These are phyloP conservation scores for Coniella vitis DNA, from an alignment of 2,329 filamentous ascomycete genomes.

Conservation along the genomic window DNA sequence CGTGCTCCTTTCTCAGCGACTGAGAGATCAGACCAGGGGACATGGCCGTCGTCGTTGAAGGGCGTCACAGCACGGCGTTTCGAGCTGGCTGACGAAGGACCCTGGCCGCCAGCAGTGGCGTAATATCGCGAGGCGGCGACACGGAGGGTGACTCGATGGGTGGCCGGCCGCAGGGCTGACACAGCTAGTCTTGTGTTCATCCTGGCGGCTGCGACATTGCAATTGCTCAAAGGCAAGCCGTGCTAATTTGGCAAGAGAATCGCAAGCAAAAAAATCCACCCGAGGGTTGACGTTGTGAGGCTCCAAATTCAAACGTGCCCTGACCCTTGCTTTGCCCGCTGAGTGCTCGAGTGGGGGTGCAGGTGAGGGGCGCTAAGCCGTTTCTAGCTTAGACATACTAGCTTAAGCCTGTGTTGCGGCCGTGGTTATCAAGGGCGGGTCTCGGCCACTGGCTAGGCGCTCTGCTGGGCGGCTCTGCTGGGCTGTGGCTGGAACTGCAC, in stretches of 20 bases:
- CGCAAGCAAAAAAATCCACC: not conserved
- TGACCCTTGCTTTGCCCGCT: not conserved
- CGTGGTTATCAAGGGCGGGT: not conserved
- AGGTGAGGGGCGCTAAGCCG: not conserved
- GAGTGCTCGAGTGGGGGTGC: too few species aligned
- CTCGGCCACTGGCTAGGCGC: too few species aligned
- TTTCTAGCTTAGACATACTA: not conserved
- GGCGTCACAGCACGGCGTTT: constrained; percentile 69
- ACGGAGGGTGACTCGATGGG: constrained; percentile 28
- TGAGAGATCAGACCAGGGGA: constrained; percentile 75
- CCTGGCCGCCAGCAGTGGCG: constrained; percentile 35
- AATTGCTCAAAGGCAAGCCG: constrained; percentile 9
- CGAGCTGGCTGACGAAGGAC: constrained; percentile 31
- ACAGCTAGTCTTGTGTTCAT: constrained; percentile 14
- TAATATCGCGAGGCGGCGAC: constrained; percentile 46
- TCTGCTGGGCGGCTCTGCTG: too few species aligned
- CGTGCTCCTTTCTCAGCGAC: constrained; percentile 71
- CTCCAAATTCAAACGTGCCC: not conserved
- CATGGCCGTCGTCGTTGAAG: constrained; percentile 76
- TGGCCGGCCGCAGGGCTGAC: constrained; percentile 15
- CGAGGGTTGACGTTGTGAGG: not conserved
- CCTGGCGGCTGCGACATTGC: constrained; percentile 14
- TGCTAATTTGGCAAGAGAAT: too few species aligned
- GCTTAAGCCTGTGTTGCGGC: not conserved
- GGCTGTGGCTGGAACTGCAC: too few species aligned